Conservation (phyloP, 1,284 basidiomycete genomes). For the Anthracocystis panici-leucophaei region DNA sequence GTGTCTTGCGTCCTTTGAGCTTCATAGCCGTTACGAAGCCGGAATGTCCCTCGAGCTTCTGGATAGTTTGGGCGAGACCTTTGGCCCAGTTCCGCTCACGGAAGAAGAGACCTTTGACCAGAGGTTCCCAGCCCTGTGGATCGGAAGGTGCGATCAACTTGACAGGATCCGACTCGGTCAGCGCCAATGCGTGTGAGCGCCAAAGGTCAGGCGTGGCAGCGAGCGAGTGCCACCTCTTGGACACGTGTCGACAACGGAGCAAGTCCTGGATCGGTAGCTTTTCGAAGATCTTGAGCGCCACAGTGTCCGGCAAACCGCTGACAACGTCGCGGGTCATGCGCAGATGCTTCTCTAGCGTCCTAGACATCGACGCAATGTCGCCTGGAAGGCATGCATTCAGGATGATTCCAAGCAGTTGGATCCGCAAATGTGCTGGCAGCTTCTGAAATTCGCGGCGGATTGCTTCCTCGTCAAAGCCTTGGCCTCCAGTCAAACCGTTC, state of each 20-base stretch:
- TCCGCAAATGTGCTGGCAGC: slow-evolving; percentile 40
- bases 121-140: slow-evolving; percentile 72
- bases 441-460: slow-evolving; percentile 45
- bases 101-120: slow-evolving; percentile 84
- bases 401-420: slow-evolving; percentile 53
- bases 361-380: slow-evolving; percentile 53
- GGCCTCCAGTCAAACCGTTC: background rate
- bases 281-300: slow-evolving; percentile 78
- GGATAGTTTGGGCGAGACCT: slow-evolving; percentile 78
- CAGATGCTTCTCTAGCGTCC: slow-evolving; percentile 81
- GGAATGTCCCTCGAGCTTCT: slow-evolving; percentile 84
- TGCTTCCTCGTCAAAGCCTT: slow-evolving; percentile 48
- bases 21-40: slow-evolving; percentile 88
- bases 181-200: slow-evolving; percentile 79
- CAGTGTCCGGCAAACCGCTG: slow-evolving; percentile 77
- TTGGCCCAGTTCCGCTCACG: slow-evolving; percentile 84
- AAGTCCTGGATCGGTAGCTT: slow-evolving; percentile 76
- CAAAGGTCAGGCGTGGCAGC: slow-evolving; percentile 81
- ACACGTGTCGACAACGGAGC: slow-evolving; percentile 73
- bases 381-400: slow-evolving; percentile 55
- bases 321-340: slow-evolving; percentile 84
- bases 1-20: slow-evolving; percentile 74
- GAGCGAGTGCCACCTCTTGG: slow-evolving; percentile 79
- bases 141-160: slow-evolving; percentile 38
- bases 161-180: slow-evolving; percentile 81